Conservation (phyloP, 257 asterid genomes). For the Schizonepeta tenuifolia region DNA sequence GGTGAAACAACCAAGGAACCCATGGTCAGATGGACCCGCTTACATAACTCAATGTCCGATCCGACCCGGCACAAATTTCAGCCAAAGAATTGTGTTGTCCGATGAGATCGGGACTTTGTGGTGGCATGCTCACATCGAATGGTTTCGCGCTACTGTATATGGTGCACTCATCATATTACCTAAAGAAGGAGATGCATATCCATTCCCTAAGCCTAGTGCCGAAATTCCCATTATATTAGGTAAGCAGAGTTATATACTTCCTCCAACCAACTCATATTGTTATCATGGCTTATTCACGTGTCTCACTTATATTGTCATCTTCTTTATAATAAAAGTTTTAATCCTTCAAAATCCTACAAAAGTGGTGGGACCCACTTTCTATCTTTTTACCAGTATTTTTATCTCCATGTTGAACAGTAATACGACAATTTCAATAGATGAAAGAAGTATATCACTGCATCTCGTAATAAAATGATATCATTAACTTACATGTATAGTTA, state of each 20-base stretch:
- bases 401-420: too few species aligned
- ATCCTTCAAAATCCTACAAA: too few species aligned
- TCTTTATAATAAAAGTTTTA: too few species aligned
- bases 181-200: slow-evolving; percentile 31
- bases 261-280: too few species aligned
- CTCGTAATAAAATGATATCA: neutral
- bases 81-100: slow-evolving; percentile 44
- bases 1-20: slow-evolving; percentile 57
- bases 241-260: too few species aligned
- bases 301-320: too few species aligned
- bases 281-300: too few species aligned
- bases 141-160: slow-evolving; percentile 56
- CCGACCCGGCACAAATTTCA: slow-evolving; percentile 47
- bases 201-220: slow-evolving; percentile 48
- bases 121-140: slow-evolving; percentile 75
- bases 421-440: too few species aligned
- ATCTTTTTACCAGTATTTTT: too few species aligned
- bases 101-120: slow-evolving; percentile 64
- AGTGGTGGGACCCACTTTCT: too few species aligned
- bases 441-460: too few species aligned
- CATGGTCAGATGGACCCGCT: slow-evolving; percentile 66
- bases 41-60: slow-evolving; percentile 62
- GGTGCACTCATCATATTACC: slow-evolving; percentile 55
- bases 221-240: slow-evolving; percentile 56
- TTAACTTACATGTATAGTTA: neutral